Evolutionary conservation across 495 filamentous ascomycete species (phyloP).

Genomic region (Lentithecium fluviatile): DNA sequence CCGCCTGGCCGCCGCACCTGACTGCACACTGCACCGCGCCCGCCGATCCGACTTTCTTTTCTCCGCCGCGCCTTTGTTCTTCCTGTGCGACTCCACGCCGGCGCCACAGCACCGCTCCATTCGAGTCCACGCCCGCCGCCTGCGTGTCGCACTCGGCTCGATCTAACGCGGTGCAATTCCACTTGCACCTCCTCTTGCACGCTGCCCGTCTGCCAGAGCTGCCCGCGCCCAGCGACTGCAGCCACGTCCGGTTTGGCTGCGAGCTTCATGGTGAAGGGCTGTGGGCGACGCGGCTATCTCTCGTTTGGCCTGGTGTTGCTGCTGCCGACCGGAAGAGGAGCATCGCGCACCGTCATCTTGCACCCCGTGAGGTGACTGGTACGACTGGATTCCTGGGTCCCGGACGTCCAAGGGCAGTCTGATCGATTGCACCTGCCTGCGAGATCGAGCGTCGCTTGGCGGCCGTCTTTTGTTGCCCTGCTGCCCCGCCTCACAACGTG

Average conservation of each 20-base stretch:
- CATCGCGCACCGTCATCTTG: neutral
- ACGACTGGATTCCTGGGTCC: neutral
- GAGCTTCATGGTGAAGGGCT: conserved; percentile 16
- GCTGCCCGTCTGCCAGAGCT: conserved; percentile 7
- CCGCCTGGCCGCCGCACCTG: conserved; percentile 13
- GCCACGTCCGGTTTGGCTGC: conserved; percentile 29
- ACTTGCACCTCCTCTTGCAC: neutral
- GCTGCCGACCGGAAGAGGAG: conserved; percentile 15
- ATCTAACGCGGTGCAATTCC: conserved; percentile 11
- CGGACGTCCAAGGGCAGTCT: neutral
- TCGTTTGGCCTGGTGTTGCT: conserved; percentile 32
- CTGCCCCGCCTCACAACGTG: conserved; percentile 18
- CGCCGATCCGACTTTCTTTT: conserved; percentile 12
- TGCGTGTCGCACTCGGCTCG: conserved; percentile 10
- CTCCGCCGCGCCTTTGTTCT: conserved; percentile 8
- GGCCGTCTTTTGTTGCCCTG: neutral
- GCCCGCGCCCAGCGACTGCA: conserved; percentile 22
- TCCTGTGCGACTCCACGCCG: conserved; percentile 17
- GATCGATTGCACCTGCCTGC: conserved; percentile 4
- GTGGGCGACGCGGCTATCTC: conserved; percentile 25
- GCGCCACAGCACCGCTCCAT: conserved; percentile 7
- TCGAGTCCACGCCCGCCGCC: neutral
- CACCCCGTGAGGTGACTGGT: neutral
- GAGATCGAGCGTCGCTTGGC: conserved; percentile 26
- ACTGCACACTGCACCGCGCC: neutral